Evolutionary conservation across 805 yeast genomes (phyloP), one percentile per base, ranked within the genome.

Genomic region (Wickerhamomyces bovis): DNA sequence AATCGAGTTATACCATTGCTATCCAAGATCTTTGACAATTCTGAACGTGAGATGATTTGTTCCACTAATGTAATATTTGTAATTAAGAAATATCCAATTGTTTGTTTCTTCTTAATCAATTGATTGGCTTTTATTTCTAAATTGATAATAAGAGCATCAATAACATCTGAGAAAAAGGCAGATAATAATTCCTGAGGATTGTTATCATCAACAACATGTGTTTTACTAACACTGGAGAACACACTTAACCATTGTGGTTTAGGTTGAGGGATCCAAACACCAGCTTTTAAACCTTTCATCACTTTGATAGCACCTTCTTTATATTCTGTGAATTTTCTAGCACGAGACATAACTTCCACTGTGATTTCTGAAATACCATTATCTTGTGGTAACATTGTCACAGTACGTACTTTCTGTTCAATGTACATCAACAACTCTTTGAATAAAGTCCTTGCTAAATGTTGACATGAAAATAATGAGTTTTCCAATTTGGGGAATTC

Each of bases 21-120:
- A 1, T 86, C 86, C 39, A 89, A 63, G 12, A 83, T 70, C 38
- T 67, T 70, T 48, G 70, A 71, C 18, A 86, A 55, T 38, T 76
- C 77, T 26, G 85, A 74, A 48, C 84, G 74, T 48, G 80, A 80
- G 5, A 84, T 70, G 42, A 85, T 76, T 48, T 85, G 83, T 55
- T 88, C 95, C n/a, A 86, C 75, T 53, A 87, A 72, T 38, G 84
- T 77, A 43, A 85, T 66, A 58, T 88, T 87, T 45, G 83, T 83
- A 21, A 88, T 71, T 33, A 89, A 67, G 63, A 84, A 77, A 53
- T 78, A 79, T 1, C 97, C 97, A 50, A 85, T 61, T 22, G 70
- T 61, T 45, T 68, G 70, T 44, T 67, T 69, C 41, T 53, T 60
- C 48, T 47, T 66, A 52, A 35, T 60, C 30, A 51, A 36, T 39